Evolutionary conservation across 1,284 basidiomycete genomes (phyloP).

Genomic region (Sporisorium scitamineum): DNA sequence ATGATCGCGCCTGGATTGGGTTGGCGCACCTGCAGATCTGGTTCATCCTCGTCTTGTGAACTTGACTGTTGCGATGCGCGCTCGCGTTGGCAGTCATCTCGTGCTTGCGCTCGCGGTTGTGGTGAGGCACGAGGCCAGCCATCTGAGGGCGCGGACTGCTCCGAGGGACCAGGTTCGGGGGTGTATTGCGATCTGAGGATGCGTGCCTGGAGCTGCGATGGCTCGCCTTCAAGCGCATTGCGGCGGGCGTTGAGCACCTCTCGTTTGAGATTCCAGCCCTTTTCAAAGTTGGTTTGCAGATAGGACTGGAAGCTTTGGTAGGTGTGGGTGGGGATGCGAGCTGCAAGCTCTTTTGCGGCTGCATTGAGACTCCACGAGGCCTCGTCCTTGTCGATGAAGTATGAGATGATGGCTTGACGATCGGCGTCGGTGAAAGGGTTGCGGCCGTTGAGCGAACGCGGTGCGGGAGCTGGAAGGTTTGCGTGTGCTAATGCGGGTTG

Average conservation of each 20-base stretch:
- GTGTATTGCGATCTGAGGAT: constrained; percentile 37
- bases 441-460: constrained; percentile 24
- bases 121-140: constrained; percentile 28
- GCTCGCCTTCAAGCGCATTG: constrained; percentile 21
- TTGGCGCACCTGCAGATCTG: constrained; percentile 28
- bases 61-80: background rate
- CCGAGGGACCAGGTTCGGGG: constrained; percentile 20
- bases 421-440: constrained; percentile 40
- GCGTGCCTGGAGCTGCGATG: constrained; percentile 34
- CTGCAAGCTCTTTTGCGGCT: constrained; percentile 41
- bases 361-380: constrained; percentile 50
- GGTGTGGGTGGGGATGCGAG: constrained; percentile 37
- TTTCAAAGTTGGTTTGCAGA: constrained; percentile 47
- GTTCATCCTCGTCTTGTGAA: constrained; percentile 8
- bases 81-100: background rate
- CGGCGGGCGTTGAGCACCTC: constrained; percentile 20
- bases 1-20: constrained; percentile 19
- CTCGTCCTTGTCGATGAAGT: constrained; percentile 33
- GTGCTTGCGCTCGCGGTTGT: background rate
- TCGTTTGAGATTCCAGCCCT: constrained; percentile 37
- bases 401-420: constrained; percentile 33
- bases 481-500: constrained; percentile 7
- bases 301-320: constrained; percentile 50
- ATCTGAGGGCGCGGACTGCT: constrained; percentile 35
- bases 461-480: background rate